Base-by-base conservation (phyloP, 305 asterid genomes). In the Petunia hybrid region DNA sequence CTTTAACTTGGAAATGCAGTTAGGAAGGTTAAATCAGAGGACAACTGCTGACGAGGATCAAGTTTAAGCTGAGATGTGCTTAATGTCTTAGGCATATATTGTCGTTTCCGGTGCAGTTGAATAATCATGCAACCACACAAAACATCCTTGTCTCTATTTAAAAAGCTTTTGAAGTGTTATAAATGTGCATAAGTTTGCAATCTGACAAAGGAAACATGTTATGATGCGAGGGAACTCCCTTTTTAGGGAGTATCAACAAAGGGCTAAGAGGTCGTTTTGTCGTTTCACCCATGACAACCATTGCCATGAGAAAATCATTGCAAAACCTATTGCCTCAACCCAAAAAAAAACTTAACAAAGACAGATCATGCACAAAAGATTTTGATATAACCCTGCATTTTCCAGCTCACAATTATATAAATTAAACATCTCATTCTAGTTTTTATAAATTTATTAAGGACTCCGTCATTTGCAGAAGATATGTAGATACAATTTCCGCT, bases 1-100 rank as follows among this genome's bases (percentile, higher is more conserved):
- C 53, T 46, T 46, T 68, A 3, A 68, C 75, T 41, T 67, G 55
- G n/a, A 66, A 67, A 6, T 67, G 75, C 55, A 67, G 38, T 41
- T 41, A 42, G 40, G 43, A 8, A 38, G 4, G 6, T 42, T 42
- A 42, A 68, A 68, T 68, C 76, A 42, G 8, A 64, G 13, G 46
- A 68, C 4, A 68, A n/a, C 55, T 68, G 42, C 39, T 5, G 14
- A 42, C 8, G 55, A 8, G 22, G 38, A 3, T 41, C 76, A 42
- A 1, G 2, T 1, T 10, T 68, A 8, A 68, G 56, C 53, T 41
- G 53, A 66, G 74, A 41, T 66, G n/a, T 41, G 3, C 51, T 64
- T 45, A 39, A 5, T 65, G 48, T 39, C 31, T 40, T 66, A 39
- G 73, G 53, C 53, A 67, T 14, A 0, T 41, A 67, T 67, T 36